Evolutionary conservation across 495 filamentous ascomycete genomes (phyloP).

Genomic region (Ascobolus immersus): DNA sequence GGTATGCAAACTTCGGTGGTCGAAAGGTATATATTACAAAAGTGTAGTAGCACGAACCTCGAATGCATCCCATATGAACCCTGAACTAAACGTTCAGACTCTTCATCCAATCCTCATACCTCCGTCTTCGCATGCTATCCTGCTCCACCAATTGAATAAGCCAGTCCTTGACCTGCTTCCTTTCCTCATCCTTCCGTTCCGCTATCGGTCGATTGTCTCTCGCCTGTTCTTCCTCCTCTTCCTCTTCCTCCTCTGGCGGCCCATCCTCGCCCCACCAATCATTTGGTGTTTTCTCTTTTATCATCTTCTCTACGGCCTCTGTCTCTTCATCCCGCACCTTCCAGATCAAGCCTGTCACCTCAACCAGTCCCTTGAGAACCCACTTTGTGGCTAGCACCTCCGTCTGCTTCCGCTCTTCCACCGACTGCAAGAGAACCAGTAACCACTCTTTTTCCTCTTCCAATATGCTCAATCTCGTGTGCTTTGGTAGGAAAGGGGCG

Average conservation of each 20-base stretch:
- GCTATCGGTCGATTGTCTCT: constrained; percentile 11
- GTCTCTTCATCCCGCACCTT: constrained; percentile 19
- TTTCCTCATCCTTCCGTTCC: neutral
- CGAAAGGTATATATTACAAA: too few relatives aligned
- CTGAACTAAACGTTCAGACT: neutral
- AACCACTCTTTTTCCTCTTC: constrained; percentile 39
- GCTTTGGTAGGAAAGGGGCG: constrained; percentile 34
- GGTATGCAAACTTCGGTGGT: too few relatives aligned
- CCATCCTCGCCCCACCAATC: too few relatives aligned
- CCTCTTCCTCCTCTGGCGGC: constrained; percentile 20
- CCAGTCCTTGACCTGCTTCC: neutral
- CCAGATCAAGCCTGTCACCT: constrained; percentile 29
- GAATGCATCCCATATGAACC: too few relatives aligned
- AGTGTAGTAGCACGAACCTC: too few relatives aligned
- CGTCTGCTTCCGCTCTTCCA: neutral
- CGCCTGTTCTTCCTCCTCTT: constrained; percentile 18
- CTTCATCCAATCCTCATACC: neutral
- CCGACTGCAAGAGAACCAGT: constrained; percentile 21
- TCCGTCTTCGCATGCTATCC: neutral
- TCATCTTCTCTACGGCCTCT: neutral
- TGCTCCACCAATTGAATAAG: neutral
- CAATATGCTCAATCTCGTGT: constrained; percentile 28
- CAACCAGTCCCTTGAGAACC: constrained; percentile 53
- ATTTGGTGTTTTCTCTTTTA: too few relatives aligned
- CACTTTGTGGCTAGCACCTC: constrained; percentile 24